phyloP scores from a whole-genome alignment of 768 basidiomycete genomes.

The Chalciporus sphaerocephalus region DNA sequence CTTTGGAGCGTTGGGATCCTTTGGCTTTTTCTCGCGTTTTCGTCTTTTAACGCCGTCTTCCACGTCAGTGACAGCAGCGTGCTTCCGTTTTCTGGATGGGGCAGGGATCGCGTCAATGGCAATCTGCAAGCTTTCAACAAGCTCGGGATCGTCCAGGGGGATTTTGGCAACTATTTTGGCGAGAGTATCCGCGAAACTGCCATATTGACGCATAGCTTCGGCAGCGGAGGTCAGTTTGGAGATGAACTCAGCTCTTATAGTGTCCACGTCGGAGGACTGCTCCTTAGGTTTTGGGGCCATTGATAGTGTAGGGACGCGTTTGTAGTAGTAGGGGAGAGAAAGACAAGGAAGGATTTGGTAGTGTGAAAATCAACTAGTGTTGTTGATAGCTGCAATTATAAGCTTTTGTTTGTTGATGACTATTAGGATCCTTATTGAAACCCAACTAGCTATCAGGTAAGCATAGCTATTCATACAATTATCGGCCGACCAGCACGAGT shows the following conservation, averaged over 20 bases:
- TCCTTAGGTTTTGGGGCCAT: conserved; percentile 31
- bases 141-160: conserved; percentile 30
- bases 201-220: conserved; percentile 59
- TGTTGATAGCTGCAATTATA: conserved; percentile 39
- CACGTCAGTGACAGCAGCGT: conserved; percentile 24
- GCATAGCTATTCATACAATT: conserved; percentile 21
- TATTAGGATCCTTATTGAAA: conserved; percentile 37
- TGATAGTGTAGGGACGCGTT: conserved; percentile 24
- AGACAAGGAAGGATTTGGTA: conserved; percentile 39
- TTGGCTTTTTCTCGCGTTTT: conserved; percentile 52
- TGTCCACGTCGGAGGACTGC: conserved; percentile 23
- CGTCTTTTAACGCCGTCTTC: conserved; percentile 37
- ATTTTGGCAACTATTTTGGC: conserved; percentile 44
- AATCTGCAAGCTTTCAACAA: conserved; percentile 25
- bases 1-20: conserved; percentile 93
- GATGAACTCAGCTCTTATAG: conserved; percentile 43
- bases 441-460: conserved; percentile 36
- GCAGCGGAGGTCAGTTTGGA: conserved; percentile 53
- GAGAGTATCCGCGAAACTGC: conserved; percentile 57
- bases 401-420: conserved; percentile 38
- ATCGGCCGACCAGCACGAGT: conserved; percentile 8
- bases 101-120: conserved; percentile 32
- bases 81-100: conserved; percentile 51
- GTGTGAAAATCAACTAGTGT: conserved; percentile 36
- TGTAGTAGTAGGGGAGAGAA: conserved; percentile 17